These are phyloP conservation scores for Euclidium syriacum DNA, from an alignment of 345 rosid genomes.

Conservation along the genomic window DNA sequence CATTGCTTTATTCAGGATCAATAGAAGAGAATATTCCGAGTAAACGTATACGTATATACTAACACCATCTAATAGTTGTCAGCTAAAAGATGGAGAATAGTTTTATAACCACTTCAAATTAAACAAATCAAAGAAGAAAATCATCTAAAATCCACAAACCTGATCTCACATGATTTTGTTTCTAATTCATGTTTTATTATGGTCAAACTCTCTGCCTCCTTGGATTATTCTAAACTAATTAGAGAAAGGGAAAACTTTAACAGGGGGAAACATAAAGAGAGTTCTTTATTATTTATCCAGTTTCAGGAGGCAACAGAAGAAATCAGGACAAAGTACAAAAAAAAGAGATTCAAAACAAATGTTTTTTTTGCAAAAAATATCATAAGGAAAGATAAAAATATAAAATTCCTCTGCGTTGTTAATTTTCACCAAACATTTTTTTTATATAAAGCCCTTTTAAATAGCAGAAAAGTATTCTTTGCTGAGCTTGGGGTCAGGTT, in stretches of 20 bases:
- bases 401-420: neutral
- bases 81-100: neutral
- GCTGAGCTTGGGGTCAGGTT: constrained; percentile 87
- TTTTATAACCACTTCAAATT: neutral
- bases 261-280: neutral
- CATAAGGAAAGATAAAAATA: neutral
- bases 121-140: neutral
- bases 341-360: neutral
- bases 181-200: neutral
- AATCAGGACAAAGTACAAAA: neutral
- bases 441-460: neutral
- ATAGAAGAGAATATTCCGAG: constrained; percentile 11
- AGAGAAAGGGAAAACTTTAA: neutral
- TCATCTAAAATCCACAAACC: neutral
- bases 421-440: neutral
- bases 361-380: neutral
- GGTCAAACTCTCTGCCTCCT: neutral
- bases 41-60: neutral
- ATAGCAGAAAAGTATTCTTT: constrained; percentile 70
- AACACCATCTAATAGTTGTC: neutral
- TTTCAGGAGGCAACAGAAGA: neutral
- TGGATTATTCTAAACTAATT: neutral
- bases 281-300: neutral
- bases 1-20: neutral
- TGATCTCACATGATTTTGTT: neutral